phyloP scores from a whole-genome alignment of 2,329 filamentous ascomycete genomes.

The Fusarium multiceps region DNA sequence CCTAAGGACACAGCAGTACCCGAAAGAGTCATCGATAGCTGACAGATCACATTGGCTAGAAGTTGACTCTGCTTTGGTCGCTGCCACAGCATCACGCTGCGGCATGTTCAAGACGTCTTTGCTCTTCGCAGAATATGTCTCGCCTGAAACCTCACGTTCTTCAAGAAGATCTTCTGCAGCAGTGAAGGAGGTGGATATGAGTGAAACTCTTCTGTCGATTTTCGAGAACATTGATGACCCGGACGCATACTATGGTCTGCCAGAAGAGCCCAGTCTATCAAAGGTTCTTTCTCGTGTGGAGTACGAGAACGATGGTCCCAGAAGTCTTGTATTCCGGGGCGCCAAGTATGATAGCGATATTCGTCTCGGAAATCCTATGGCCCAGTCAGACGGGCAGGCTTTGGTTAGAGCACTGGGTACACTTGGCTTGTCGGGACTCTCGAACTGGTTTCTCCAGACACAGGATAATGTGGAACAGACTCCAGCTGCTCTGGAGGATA shows the following conservation, averaged over 20 bases:
- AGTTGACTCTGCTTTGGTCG: conserved; percentile 77
- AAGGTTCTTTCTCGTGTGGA: conserved; percentile 86
- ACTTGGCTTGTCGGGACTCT: conserved; percentile 86
- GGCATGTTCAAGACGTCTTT: conserved; percentile 89
- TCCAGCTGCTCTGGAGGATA: conserved; percentile 72
- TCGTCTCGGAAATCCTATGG: conserved; percentile 66
- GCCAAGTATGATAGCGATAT: conserved; percentile 91
- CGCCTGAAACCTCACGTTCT: conserved; percentile 65
- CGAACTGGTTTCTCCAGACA: conserved; percentile 79
- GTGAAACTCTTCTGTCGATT: conserved; percentile 79
- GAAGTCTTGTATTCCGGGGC: conserved; percentile 89
- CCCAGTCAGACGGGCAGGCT: conserved; percentile 71
- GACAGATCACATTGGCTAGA: conserved; percentile 89
- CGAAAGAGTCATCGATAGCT: conserved; percentile 79
- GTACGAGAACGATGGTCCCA: conserved; percentile 87
- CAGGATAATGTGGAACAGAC: conserved; percentile 70
- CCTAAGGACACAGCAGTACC: conserved; percentile 81
- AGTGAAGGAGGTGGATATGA: conserved; percentile 64
- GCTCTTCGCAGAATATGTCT: conserved; percentile 80
- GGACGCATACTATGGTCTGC: conserved; percentile 93
- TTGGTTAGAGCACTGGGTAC: conserved; percentile 81
- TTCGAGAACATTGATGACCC: conserved; percentile 96
- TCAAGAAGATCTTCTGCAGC: conserved; percentile 74
- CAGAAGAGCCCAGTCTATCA: conserved; percentile 78
- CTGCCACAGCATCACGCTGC: conserved; percentile 78